Percentiles rank a stretch among this genome's conserved stretches.
Evolutionary conservation across 352 stramenopile species (phyloP).

Genomic region (Phytophthora ramorum): DNA sequence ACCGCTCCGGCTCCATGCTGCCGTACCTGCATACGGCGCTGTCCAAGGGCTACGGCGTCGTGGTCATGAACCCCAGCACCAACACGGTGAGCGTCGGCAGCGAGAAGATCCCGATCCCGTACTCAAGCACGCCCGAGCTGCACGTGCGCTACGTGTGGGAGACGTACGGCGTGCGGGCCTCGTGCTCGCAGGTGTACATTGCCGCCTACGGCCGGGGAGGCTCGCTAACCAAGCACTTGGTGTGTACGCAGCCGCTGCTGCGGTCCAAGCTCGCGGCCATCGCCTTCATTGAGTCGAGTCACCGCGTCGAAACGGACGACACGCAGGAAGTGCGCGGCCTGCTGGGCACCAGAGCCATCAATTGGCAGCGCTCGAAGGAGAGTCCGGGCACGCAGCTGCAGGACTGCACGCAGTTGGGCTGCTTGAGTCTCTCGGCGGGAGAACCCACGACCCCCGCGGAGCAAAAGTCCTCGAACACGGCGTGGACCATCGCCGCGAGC

Average conservation of each 20-base stretch:
- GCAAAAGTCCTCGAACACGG: constrained; percentile 81
- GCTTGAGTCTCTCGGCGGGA: constrained; percentile 77
- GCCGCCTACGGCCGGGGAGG: constrained; percentile 79
- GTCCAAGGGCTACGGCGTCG: constrained; percentile 82
- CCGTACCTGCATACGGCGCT: constrained; percentile 83
- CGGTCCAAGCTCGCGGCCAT: constrained; percentile 72
- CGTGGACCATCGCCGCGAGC: constrained; percentile 83
- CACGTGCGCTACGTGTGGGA: constrained; percentile 88
- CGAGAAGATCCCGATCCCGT: constrained; percentile 81
- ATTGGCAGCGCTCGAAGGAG: constrained; percentile 83
- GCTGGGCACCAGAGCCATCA: constrained; percentile 77
- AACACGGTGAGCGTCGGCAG: constrained; percentile 76
- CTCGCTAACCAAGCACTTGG: constrained; percentile 74
- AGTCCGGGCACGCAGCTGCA: constrained; percentile 71
- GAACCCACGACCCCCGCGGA: constrained; percentile 64
- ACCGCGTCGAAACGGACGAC: constrained; percentile 71
- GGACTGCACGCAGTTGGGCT: constrained; percentile 75
- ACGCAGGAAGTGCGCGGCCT: constrained; percentile 70
- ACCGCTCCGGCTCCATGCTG: constrained; percentile 85
- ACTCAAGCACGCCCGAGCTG: constrained; percentile 77
- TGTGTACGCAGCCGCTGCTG: constrained; percentile 73
- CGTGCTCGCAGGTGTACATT: constrained; percentile 83
- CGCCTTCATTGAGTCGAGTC: constrained; percentile 85
- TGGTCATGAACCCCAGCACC: constrained; percentile 83
- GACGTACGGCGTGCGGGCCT: constrained; percentile 72